These are phyloP conservation scores for Ustilago hordei DNA, from an alignment of 1,284 basidiomycete genomes.

Conservation along the genomic window DNA sequence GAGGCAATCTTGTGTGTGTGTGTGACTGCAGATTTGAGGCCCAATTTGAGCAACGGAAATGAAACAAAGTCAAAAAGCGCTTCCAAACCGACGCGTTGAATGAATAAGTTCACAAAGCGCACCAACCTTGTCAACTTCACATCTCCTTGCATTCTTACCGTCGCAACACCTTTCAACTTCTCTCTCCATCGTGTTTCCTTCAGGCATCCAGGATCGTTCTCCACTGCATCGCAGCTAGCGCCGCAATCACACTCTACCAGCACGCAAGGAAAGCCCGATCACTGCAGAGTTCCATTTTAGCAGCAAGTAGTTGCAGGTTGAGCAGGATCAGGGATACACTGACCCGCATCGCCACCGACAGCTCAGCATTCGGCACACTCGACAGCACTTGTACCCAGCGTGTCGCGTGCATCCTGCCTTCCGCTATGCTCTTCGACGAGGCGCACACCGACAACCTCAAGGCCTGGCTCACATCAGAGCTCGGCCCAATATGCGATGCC, in stretches of 20 bases:
- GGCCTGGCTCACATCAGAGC: slow-evolving; percentile 61
- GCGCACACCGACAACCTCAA: slow-evolving; percentile 60
- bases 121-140: slow-evolving; percentile 9
- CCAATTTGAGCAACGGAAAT: not conserved
- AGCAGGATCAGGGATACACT: not conserved
- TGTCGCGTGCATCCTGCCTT: not conserved
- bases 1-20: not conserved
- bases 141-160: slow-evolving; percentile 3
- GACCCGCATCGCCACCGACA: not conserved
- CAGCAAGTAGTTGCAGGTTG: not conserved
- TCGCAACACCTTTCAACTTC: not conserved
- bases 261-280: too few relatives aligned
- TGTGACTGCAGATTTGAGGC: slow-evolving; percentile 7
- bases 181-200: not conserved
- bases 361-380: not conserved
- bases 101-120: not conserved
- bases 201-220: not conserved
- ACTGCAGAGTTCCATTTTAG: too few relatives aligned
- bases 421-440: slow-evolving; percentile 49
- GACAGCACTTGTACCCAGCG: not conserved
- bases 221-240: not conserved
- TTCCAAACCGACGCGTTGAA: slow-evolving; percentile 14
- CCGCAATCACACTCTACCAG: not conserved
- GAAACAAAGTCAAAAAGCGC: not conserved
- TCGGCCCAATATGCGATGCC: slow-evolving; percentile 80